Evolutionary conservation across 257 asterid genomes (phyloP).

Genomic region (Schizonepeta tenuifolia): DNA sequence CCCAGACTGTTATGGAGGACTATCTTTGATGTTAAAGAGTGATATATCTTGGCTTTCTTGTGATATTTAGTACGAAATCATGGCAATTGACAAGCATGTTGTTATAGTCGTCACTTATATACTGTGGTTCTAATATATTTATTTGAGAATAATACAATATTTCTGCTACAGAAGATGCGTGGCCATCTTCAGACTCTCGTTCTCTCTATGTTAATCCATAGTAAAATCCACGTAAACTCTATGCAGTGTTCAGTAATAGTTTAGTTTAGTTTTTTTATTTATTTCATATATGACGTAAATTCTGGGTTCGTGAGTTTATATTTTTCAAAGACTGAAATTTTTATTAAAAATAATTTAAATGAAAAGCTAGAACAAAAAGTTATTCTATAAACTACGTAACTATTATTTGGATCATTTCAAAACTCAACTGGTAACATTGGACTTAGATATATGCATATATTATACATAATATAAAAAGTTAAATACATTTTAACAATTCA

Average conservation of each 20-base stretch:
- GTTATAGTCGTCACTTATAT: conserved; percentile 2
- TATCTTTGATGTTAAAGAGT: conserved; percentile 17
- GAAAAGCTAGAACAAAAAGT: too few species aligned
- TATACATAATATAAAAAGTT: too few species aligned
- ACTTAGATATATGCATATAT: not conserved
- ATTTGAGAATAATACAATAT: conserved; percentile 22
- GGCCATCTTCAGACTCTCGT: not conserved
- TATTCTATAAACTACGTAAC: too few species aligned
- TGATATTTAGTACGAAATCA: conserved; percentile 21
- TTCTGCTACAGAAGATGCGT: not conserved
- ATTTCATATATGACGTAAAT: too few species aligned
- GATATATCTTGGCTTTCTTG: conserved; percentile 24
- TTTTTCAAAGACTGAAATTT: too few species aligned
- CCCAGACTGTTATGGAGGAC: conserved; percentile 23
- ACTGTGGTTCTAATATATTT: conserved; percentile 16
- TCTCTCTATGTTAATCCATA: conserved; percentile 7
- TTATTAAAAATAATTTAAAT: too few species aligned
- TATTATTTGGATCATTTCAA: not conserved
- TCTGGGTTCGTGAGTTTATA: too few species aligned
- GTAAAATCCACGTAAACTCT: conserved; percentile 17
- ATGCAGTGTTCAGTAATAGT: not conserved
- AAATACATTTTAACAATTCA: not conserved
- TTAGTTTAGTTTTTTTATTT: too few species aligned
- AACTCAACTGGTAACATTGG: not conserved
- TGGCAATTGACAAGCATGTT: conserved; percentile 24